These are phyloP conservation scores for Kurtzmaniella natalensis DNA, from an alignment of 1,139 yeast genomes.

Conservation along the genomic window DNA sequence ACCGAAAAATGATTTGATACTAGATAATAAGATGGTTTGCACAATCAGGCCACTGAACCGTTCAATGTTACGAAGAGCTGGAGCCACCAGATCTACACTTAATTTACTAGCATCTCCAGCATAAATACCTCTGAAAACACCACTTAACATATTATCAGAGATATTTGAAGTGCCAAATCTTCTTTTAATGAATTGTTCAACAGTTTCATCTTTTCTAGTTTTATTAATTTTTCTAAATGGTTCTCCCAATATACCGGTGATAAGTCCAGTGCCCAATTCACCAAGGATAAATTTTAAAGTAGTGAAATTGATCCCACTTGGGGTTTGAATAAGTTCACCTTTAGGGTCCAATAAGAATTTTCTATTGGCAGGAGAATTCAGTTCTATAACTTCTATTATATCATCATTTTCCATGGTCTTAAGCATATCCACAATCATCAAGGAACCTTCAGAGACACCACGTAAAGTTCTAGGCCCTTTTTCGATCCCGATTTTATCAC, in stretches of 20 bases:
- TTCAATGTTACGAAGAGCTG: constrained; percentile 53
- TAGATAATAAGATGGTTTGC: constrained; percentile 16
- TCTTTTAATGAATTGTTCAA: constrained; percentile 61
- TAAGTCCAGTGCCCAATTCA: constrained; percentile 31
- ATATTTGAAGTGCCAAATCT: constrained; percentile 58
- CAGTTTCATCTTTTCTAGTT: constrained; percentile 57
- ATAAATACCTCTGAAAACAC: constrained; percentile 82
- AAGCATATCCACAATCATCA: constrained; percentile 56
- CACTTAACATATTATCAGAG: constrained; percentile 69
- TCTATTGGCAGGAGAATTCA: constrained; percentile 52
- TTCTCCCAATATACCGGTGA: constrained; percentile 36
- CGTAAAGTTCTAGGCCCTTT: constrained; percentile 76
- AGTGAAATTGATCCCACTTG: constrained; percentile 25
- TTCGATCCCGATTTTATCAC: constrained; percentile 39
- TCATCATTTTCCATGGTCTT: constrained; percentile 36
- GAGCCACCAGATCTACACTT: constrained; percentile 59
- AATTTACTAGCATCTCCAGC: constrained; percentile 76
- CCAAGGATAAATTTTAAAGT: constrained; percentile 35
- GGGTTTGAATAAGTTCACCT: constrained; percentile 46
- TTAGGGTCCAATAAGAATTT: constrained; percentile 49
- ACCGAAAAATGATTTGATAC: constrained; percentile 14
- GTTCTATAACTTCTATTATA: constrained; percentile 46
- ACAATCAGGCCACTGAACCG: constrained; percentile 56
- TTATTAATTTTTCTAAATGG: constrained; percentile 29
- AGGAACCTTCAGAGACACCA: constrained; percentile 64